A percentile compares a stretch with the other conserved stretches of the same genome.
Evolutionary conservation across 2,329 filamentous ascomycete species (phyloP).

Genomic region (Apiospora phragmitis): DNA sequence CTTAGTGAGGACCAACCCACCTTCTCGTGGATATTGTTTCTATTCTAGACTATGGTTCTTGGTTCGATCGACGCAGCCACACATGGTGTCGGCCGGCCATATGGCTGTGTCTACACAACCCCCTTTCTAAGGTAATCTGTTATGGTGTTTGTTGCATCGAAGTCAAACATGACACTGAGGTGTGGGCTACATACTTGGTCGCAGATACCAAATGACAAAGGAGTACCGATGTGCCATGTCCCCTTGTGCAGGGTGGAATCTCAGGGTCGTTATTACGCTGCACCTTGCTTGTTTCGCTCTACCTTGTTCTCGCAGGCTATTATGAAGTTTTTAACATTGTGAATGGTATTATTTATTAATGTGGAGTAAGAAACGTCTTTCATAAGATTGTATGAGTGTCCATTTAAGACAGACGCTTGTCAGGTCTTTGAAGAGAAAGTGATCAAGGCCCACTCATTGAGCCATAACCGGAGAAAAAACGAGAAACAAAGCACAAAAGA

Average conservation of each 20-base stretch:
- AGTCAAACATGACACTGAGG: no score
- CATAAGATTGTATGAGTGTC: neutral
- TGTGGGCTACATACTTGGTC: no score
- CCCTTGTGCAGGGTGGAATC: neutral
- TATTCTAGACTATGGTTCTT: no score
- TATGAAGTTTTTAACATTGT: neutral
- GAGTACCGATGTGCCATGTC: neutral
- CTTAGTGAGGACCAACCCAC: no score
- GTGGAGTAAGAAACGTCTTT: neutral
- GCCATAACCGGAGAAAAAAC: neutral
- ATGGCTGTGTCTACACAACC: no score
- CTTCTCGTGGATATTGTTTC: no score
- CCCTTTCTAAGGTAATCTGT: no score
- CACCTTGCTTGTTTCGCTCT: neutral
- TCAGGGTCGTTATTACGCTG: neutral
- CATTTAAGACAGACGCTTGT: neutral
- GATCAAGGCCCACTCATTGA: neutral
- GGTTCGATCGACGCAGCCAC: no score
- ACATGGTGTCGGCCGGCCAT: no score
- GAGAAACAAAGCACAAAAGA: neutral
- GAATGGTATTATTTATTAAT: neutral
- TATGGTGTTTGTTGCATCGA: no score
- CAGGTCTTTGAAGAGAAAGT: neutral
- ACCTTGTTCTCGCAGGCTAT: neutral
- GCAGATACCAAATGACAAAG: no score